These are phyloP conservation scores for Solanum habrochaites DNA, from an alignment of 257 asterid genomes.

Conservation along the genomic window DNA sequence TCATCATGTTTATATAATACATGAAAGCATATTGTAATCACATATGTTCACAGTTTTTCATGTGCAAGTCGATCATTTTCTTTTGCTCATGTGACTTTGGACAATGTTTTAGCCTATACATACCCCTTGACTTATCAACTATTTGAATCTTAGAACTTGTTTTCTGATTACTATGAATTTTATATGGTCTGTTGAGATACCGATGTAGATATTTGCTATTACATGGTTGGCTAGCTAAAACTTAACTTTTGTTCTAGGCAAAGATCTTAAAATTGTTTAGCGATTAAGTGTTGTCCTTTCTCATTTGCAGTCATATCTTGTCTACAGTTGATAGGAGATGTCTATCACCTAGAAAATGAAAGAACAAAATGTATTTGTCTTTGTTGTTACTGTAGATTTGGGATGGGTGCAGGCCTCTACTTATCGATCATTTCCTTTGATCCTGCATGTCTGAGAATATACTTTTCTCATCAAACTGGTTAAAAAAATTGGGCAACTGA, in stretches of 20 bases:
- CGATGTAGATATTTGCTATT: not conserved
- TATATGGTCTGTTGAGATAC: not conserved
- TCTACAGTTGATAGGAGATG: not conserved
- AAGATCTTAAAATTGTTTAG: not conserved
- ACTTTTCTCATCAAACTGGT: not conserved
- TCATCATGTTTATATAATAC: not conserved
- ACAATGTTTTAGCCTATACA: not conserved
- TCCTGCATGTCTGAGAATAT: not conserved
- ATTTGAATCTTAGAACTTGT: not conserved
- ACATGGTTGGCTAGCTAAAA: not conserved
- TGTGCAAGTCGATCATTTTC: not conserved
- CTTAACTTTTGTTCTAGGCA: not conserved
- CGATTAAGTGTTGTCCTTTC: not conserved
- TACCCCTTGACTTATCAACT: not conserved
- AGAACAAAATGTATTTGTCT: not conserved
- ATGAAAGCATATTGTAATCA: not conserved
- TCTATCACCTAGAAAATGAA: not conserved
- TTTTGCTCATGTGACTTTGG: not conserved
- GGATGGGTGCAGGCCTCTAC: not conserved
- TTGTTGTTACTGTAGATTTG: not conserved
- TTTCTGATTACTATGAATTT: not conserved
- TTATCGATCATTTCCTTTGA: not conserved
- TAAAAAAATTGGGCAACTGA: not conserved
- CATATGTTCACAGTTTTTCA: not conserved
- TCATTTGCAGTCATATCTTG: not conserved